Base-by-base conservation (phyloP, 495 filamentous ascomycete genomes). In the Halenospora varia region DNA sequence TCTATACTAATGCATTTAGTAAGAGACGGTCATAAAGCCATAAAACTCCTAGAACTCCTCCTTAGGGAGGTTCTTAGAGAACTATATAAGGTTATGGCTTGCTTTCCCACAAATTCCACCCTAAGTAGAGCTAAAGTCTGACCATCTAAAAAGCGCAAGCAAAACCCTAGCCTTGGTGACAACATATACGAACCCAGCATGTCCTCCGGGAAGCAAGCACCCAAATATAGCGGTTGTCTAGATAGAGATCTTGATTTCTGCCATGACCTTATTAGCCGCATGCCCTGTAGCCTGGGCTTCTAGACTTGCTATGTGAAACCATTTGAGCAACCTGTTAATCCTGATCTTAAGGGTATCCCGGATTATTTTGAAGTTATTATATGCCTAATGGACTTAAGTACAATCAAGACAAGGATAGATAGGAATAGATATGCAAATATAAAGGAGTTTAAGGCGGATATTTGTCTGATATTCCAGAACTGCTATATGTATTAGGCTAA, bases 311-410 rank as follows among this genome's bases (percentile, higher is more conserved):
- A 79, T 1, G 77, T 82, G 8, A 74, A 76, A 0, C 83, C 88
- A 35, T 98, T 98, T 73, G 76, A 88, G 63, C 70, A 74, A 6
- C 89, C 93, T 0, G 94, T 98, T 17, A 94, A 98, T 63, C 93
- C 94, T 0, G 90, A 96, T 22, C 90, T 89, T 3, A 73, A 96
- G 54, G 92, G 96, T 71, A 96, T 97, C 50, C 94, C 94, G 0
- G 83, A 88, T 24, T 98, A 98, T 66, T 90, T 92, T 69, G 92
- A 87, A 66, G 75, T 98, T 60, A 88, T 98, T 72, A 97, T 95
- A 75, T 88, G 92, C 64, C 94, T 94, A 1, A 98, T 97, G 93
- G 94, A 97, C 65, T 76, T 98, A 19, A 72, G 76, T 2, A 96
- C 90, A 13, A 85, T 96, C 64, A 73, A 79, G 52, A 72, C 74